A percentile compares a stretch with the other conserved stretches of the same genome.
Evolutionary conservation across 805 yeast genomes (phyloP).

Genomic region (Maudiozyma saulgeensis): DNA sequence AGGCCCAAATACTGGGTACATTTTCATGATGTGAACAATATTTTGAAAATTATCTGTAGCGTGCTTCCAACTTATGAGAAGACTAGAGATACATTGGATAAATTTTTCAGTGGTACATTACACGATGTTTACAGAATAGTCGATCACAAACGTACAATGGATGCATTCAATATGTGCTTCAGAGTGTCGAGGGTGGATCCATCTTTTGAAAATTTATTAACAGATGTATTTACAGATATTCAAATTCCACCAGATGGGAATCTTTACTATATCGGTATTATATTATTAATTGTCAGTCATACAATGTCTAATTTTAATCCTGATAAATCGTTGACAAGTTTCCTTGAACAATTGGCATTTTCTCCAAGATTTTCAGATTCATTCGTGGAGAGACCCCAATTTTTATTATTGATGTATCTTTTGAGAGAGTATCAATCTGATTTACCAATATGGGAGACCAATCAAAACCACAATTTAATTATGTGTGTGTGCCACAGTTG

Average conservation of each 20-base stretch:
- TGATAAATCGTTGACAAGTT: background rate
- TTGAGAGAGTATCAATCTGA: background rate
- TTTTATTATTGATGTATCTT: background rate
- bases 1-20: background rate
- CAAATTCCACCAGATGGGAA: background rate
- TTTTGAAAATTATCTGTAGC: background rate
- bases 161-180: background rate
- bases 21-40: background rate
- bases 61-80: background rate
- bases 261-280: background rate
- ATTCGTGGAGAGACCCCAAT: background rate
- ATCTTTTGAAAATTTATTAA: background rate
- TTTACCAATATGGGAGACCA: background rate
- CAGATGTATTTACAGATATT: background rate
- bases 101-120: background rate
- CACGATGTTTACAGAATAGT: background rate
- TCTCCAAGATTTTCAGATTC: background rate
- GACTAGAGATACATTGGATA: background rate
- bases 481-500: background rate
- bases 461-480: background rate
- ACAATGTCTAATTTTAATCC: background rate
- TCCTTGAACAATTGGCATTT: background rate
- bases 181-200: too few species aligned
- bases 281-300: background rate
- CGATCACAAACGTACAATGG: background rate